These are phyloP conservation scores for Diaporthe sp. DNA, from an alignment of 2,329 filamentous ascomycete species.

Conservation along the genomic window DNA sequence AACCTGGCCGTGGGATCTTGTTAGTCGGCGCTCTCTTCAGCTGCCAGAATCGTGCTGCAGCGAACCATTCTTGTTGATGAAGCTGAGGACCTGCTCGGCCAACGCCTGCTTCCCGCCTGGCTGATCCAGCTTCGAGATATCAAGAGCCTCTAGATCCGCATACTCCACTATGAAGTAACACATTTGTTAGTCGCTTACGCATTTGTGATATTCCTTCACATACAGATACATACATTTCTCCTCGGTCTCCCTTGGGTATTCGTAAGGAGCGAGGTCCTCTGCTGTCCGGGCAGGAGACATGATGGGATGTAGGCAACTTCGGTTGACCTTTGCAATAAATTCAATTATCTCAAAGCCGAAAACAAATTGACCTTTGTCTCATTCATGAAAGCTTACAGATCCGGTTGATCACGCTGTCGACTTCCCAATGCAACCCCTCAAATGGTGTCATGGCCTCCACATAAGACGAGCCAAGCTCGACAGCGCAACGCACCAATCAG, in stretches of 20 bases:
- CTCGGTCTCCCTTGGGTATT: slow-evolving; percentile 44
- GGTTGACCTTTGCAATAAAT: neutral
- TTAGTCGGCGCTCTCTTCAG: neutral
- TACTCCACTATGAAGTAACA: slow-evolving; percentile 41
- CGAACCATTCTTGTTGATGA: slow-evolving; percentile 47
- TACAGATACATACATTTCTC: slow-evolving; percentile 40
- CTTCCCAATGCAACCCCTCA: slow-evolving; percentile 20
- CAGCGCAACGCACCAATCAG: slow-evolving; percentile 34
- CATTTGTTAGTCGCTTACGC: neutral
- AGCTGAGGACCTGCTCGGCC: slow-evolving; percentile 44
- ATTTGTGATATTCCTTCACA: neutral
- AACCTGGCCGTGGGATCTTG: slow-evolving; percentile 35
- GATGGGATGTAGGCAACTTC: neutral
- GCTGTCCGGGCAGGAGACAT: slow-evolving; percentile 35
- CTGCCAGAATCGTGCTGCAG: neutral
- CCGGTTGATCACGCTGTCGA: neutral
- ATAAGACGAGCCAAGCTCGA: slow-evolving; percentile 33
- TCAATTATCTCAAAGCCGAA: no score
- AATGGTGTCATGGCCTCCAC: slow-evolving; percentile 38
- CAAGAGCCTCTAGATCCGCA: slow-evolving; percentile 45
- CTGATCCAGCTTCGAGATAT: slow-evolving; percentile 44
- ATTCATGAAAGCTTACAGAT: no score
- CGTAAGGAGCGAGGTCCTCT: slow-evolving; percentile 36
- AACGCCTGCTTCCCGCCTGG: slow-evolving; percentile 44
- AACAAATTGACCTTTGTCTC: no score